Evolutionary conservation across 1,284 basidiomycete species (phyloP).

Genomic region (Meripilus lineatus): DNA sequence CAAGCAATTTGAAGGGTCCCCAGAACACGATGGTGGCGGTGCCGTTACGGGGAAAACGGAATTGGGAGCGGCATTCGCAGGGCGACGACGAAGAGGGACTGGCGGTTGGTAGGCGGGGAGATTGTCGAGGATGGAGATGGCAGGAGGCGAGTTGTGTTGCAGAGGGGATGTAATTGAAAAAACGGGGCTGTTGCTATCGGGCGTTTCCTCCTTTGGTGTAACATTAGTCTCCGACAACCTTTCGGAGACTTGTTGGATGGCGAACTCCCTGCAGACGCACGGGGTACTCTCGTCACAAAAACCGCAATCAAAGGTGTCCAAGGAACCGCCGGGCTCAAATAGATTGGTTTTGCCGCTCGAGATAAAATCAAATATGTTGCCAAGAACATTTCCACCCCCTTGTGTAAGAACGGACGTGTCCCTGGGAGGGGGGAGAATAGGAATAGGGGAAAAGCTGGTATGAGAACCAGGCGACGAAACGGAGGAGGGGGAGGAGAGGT

Average conservation of each 20-base stretch:
- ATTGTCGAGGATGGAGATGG: slow-evolving; percentile 63
- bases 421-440: slow-evolving; percentile 30
- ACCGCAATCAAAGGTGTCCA: slow-evolving; percentile 50
- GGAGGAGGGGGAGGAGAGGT: slow-evolving; percentile 32
- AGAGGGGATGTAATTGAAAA: slow-evolving; percentile 12
- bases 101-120: slow-evolving; percentile 73
- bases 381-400: slow-evolving; percentile 20
- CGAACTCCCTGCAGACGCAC: slow-evolving; percentile 70
- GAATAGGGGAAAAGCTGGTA: slow-evolving; percentile 40
- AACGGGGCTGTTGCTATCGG: slow-evolving; percentile 17
- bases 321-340: slow-evolving; percentile 28
- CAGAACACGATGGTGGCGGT: slow-evolving; percentile 39
- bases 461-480: slow-evolving; percentile 52
- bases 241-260: slow-evolving; percentile 38
- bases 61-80: slow-evolving; percentile 32
- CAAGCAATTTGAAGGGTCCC: slow-evolving; percentile 64
- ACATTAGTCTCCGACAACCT: slow-evolving; percentile 14
- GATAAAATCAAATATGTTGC: slow-evolving; percentile 31
- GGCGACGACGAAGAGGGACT: slow-evolving; percentile 64
- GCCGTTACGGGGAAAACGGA: slow-evolving; percentile 48
- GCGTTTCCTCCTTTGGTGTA: slow-evolving; percentile 33
- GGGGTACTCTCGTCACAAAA: slow-evolving; percentile 67
- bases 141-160: slow-evolving; percentile 10
- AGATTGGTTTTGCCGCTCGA: slow-evolving; percentile 23
- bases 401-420: slow-evolving; percentile 23